Evolutionary conservation across 306 rosid species (phyloP), one percentile per base, ranked within the genome.

Genomic region (Ceratonia siliqua): DNA sequence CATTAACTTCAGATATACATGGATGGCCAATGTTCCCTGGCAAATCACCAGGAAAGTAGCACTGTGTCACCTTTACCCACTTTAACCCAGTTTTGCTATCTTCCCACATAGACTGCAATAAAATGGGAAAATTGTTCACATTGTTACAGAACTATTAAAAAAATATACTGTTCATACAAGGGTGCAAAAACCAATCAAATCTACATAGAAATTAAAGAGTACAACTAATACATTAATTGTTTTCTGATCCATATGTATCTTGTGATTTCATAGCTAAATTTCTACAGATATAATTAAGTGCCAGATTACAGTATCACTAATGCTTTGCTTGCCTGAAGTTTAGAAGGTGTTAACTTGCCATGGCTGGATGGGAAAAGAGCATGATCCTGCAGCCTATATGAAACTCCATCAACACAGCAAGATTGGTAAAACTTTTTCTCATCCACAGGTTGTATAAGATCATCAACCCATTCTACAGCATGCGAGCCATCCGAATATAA

Each of bases 41-140:
- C 74, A 95, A 85, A 79, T 92, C 96, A 42, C 78, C 83, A 35
- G 96, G 95, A 87, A 92, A 92, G 90, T 85, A 89, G 87, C 93
- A 92, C 49, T 78, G 88, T 7, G 79, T 84, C 68, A 83, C 89
- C 75, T 74, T 74, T 64, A 85, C 87, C 97, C 92, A 87, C 81
- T 85, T 92, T 72, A 84, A 77, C 65, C 95, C 92, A 79, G 84
- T 86, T 77, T 85, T 78, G 70, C 81, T 79, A 68, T 95, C 98
- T 87, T 89, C 97, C 91, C 91, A 92, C 97, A 95, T 86, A 27
- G 92, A 88, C 99, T 95, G 97, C 68, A 77, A 75, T 65, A 73
- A 65, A 82, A 83, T 46, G 59, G 56, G 62, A 63, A 45, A 46
- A 38, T 53, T n/a, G 36, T 50, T 54, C 15, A 62, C n/a, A 72